phyloP scores from a whole-genome alignment of 2,329 filamentous ascomycete genomes.

The Arthroderma sp. region DNA sequence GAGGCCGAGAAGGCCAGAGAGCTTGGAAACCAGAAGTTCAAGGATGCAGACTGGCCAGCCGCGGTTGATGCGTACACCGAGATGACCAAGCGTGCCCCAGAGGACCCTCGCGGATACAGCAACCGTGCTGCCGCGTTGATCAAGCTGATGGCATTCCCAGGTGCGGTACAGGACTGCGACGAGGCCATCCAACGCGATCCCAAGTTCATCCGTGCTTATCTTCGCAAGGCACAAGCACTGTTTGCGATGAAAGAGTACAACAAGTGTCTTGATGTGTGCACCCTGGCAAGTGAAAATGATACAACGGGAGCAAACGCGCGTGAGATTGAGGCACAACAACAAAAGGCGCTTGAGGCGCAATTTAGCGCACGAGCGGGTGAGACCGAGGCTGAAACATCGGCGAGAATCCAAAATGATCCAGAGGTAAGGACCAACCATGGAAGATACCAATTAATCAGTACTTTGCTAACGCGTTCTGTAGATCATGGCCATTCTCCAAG shows the following conservation, averaged over 20 bases:
- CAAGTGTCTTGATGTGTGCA: constrained; percentile 80
- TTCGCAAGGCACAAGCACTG: constrained; percentile 89
- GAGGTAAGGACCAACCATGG: constrained; percentile 48
- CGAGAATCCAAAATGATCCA: constrained; percentile 77
- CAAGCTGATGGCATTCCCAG: constrained; percentile 92
- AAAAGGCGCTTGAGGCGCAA: constrained; percentile 84
- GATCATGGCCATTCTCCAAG: constrained; percentile 85
- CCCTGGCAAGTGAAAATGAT: constrained; percentile 67
- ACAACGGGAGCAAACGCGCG: constrained; percentile 65
- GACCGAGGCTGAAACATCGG: constrained; percentile 88
- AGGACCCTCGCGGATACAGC: constrained; percentile 87
- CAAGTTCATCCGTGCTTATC: constrained; percentile 88
- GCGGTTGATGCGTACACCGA: constrained; percentile 89
- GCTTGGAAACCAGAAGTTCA: constrained; percentile 92
- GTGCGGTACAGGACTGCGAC: constrained; percentile 84
- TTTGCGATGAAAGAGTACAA: constrained; percentile 98
- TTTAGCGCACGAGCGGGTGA: constrained; percentile 85
- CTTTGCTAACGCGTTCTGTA: constrained; percentile 7
- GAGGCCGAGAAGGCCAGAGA: constrained; percentile 94
- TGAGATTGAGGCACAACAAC: constrained; percentile 87
- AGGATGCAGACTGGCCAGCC: constrained; percentile 86
- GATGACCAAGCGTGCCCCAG: constrained; percentile 90
- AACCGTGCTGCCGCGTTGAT: constrained; percentile 95
- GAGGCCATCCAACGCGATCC: constrained; percentile 79
- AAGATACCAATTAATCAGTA: neutral